These are phyloP conservation scores for Paxillus rubicundulus DNA, from an alignment of 768 basidiomycete genomes.

Conservation along the genomic window DNA sequence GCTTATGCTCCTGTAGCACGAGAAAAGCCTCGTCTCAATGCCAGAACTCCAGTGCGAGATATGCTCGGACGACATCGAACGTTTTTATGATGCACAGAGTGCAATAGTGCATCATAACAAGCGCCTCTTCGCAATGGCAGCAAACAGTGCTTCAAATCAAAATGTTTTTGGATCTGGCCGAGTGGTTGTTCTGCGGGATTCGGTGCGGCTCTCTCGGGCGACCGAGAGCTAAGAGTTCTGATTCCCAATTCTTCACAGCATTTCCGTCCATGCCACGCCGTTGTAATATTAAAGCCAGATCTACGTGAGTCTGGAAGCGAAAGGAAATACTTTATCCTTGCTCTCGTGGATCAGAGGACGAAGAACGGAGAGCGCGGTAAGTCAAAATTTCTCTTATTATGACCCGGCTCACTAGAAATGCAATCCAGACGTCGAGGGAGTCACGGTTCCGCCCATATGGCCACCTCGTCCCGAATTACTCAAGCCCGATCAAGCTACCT, in stretches of 20 bases:
- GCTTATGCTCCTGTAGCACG: constrained; percentile 49
- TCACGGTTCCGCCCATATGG: constrained; percentile 73
- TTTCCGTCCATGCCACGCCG: constrained; percentile 67
- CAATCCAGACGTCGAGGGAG: constrained; percentile 52
- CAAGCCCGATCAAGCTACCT: constrained; percentile 50
- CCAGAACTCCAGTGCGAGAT: constrained; percentile 64
- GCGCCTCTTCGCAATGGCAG: constrained; percentile 57
- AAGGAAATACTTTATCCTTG: constrained; percentile 66
- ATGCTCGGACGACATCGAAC: constrained; percentile 71
- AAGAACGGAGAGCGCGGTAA: constrained; percentile 57
- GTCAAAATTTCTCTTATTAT: neutral
- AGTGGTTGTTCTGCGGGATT: constrained; percentile 79
- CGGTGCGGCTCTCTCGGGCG: constrained; percentile 47
- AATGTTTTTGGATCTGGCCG: constrained; percentile 73
- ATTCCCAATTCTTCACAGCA: constrained; percentile 48
- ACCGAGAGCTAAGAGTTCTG: neutral
- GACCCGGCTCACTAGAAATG: neutral
- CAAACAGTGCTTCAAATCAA: constrained; percentile 56
- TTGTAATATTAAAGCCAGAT: constrained; percentile 66
- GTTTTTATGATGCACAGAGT: constrained; percentile 69
- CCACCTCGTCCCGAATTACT: constrained; percentile 55
- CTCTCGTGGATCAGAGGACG: constrained; percentile 61
- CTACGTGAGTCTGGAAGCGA: constrained; percentile 48
- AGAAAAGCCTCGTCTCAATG: constrained; percentile 61
- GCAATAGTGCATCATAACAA: constrained; percentile 64